These are phyloP conservation scores for Neocatenulostroma microsporum DNA, from an alignment of 2,329 filamentous ascomycete species.

Conservation along the genomic window DNA sequence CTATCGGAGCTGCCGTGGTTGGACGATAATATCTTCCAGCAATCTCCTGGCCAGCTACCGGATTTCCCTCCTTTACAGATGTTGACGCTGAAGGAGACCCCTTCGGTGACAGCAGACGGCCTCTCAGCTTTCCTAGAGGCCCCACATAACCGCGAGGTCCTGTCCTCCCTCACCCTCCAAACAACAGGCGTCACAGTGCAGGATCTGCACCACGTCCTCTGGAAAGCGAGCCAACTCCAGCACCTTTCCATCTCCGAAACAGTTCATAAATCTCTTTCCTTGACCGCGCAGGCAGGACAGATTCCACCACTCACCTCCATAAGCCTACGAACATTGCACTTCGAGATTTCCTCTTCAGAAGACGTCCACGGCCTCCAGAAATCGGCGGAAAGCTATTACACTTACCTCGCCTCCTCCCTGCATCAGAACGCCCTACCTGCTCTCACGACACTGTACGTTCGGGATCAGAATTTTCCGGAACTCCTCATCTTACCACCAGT, in stretches of 20 bases:
- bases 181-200: constrained; percentile 62
- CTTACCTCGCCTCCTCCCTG: constrained; percentile 76
- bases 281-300: constrained; percentile 32
- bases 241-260: constrained; percentile 52
- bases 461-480: constrained; percentile 75
- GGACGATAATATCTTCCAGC: constrained; percentile 67
- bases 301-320: constrained; percentile 60
- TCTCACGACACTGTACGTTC: constrained; percentile 75
- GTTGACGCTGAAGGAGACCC: constrained; percentile 63
- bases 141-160: constrained; percentile 50
- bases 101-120: constrained; percentile 63
- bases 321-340: constrained; percentile 66
- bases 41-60: constrained; percentile 54
- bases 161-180: constrained; percentile 63
- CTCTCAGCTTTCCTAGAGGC: constrained; percentile 60
- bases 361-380: constrained; percentile 51
- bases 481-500: constrained; percentile 66
- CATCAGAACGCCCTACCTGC: constrained; percentile 66
- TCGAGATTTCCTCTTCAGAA: constrained; percentile 64
- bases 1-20: constrained; percentile 62
- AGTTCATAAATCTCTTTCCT: constrained; percentile 51
- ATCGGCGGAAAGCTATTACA: constrained; percentile 61
- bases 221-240: constrained; percentile 49
- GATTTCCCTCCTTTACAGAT: constrained; percentile 67
- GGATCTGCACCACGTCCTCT: constrained; percentile 54